Base-by-base conservation (phyloP, 176 grass and related monocot species). In the Eragrostis nindensis region DNA sequence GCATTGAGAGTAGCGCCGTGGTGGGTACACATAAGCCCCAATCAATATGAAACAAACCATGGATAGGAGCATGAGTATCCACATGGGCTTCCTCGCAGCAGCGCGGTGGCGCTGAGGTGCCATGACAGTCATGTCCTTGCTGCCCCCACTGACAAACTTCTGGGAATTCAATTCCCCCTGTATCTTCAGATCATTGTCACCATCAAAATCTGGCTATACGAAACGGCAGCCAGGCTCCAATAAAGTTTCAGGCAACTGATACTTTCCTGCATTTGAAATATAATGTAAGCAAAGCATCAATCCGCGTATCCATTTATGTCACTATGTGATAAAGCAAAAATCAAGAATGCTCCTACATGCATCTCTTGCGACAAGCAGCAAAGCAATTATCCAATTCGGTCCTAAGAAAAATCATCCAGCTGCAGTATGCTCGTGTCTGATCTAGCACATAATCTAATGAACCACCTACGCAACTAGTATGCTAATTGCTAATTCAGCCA, bases 51-150 rank as follows among this genome's bases (percentile, higher is more conserved):
- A 29, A 24, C 79, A 99, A 38, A 99, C 92, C 54, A 99, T 64
- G 25, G 83, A 94, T 56, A 99, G 24, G n/a, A 99, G 81, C 61
- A 99, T 76, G 36, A 99, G 86, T 54, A 99, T 99, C 96, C 96
- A 95, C 45, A 89, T 83, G 82, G 96, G 96, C 47, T 90, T 92
- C 78, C 87, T 95, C 49, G 95, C 78, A 16, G 54, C 75, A 16
- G 60, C 56, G 59, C 90, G 88, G 4, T 93, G 92, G 80, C 84
- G 84, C 39, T 46, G 78, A 48, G 62, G 78, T 17, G 84, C 73
- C 90, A 95, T 91, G 82, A 87, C 73, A 46, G 86, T 84, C 75
- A 86, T 78, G 65, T 91, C 91, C 83, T 91, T 89, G 68, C 77
- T 87, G 61, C 57, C 73, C 6, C 8, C 78, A 45, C 74, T 93